Percentiles rank a stretch among this genome's conserved stretches.
Evolutionary conservation across 805 yeast genomes (phyloP).

Genomic region (Tetrapisispora iriomotensis): DNA sequence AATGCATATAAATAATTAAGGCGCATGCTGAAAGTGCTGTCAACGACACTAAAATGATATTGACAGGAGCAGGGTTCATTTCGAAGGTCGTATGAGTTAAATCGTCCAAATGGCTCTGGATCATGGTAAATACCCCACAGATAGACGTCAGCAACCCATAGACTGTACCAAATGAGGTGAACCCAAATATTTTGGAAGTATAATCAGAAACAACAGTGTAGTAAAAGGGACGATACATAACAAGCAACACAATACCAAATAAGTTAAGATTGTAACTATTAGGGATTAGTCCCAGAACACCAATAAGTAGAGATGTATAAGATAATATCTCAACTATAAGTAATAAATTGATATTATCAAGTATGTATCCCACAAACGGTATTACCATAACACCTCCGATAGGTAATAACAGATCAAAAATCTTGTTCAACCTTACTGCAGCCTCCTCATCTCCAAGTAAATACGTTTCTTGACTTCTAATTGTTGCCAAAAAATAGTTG

Average conservation of each 20-base stretch:
- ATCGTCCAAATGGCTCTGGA: slow-evolving; percentile 60
- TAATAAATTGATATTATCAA: slow-evolving; percentile 65
- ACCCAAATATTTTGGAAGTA: slow-evolving; percentile 88
- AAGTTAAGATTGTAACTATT: slow-evolving; percentile 39
- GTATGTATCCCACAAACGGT: slow-evolving; percentile 72
- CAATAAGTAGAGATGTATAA: slow-evolving; percentile 49
- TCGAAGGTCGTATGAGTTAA: slow-evolving; percentile 57
- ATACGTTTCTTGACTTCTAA: slow-evolving; percentile 71
- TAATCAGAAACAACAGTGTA: slow-evolving; percentile 90
- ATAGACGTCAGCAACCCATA: slow-evolving; percentile 79
- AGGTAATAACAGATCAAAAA: slow-evolving; percentile 82
- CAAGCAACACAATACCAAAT: slow-evolving; percentile 60
- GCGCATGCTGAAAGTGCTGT: slow-evolving; percentile 34
- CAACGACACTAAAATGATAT: slow-evolving; percentile 40
- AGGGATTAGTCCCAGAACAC: slow-evolving; percentile 58
- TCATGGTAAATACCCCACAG: slow-evolving; percentile 70
- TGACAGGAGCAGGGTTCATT: slow-evolving; percentile 76
- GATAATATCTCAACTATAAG: slow-evolving; percentile 45
- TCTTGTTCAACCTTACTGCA: slow-evolving; percentile 54
- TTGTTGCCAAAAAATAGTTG: slow-evolving; percentile 87
- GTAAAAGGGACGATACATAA: slow-evolving; percentile 80
- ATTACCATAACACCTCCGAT: slow-evolving; percentile 80
- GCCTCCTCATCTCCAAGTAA: slow-evolving; percentile 42
- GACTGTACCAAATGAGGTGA: slow-evolving; percentile 81
- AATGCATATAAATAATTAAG: slow-evolving; percentile 5